These are phyloP conservation scores for Tetrapisispora arboricola DNA, from an alignment of 805 yeast genomes.

Conservation along the genomic window DNA sequence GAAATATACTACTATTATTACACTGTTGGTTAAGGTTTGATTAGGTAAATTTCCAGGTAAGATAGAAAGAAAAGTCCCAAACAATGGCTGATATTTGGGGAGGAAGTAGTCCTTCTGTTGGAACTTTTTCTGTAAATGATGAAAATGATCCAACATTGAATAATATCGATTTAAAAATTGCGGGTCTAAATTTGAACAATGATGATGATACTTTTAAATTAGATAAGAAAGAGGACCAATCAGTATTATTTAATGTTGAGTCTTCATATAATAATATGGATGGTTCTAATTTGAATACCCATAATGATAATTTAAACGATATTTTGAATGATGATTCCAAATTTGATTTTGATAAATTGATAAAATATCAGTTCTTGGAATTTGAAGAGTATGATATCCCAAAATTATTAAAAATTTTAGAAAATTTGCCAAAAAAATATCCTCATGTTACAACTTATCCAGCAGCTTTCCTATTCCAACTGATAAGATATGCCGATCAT, in stretches of 20 bases:
- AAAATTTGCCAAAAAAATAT: slow-evolving; percentile 48
- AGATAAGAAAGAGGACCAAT: slow-evolving; percentile 1
- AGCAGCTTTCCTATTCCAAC: slow-evolving; percentile 60
- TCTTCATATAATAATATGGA: slow-evolving; percentile 5
- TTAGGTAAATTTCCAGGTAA: not conserved
- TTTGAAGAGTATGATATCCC: slow-evolving; percentile 61
- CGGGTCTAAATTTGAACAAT: slow-evolving; percentile 22
- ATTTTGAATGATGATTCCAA: slow-evolving; percentile 2
- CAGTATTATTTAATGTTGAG: slow-evolving; percentile 1
- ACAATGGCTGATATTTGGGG: slow-evolving; percentile 4
- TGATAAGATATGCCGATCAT: slow-evolving; percentile 56
- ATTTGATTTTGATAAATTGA: slow-evolving; percentile 47
- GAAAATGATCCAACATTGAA: slow-evolving; percentile 8
- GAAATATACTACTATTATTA: too few species aligned
- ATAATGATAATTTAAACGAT: not conserved
- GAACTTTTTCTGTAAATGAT: not conserved
- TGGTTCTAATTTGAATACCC: not conserved
- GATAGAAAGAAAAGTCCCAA: not conserved
- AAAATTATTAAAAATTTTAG: slow-evolving; percentile 54
- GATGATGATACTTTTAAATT: slow-evolving; percentile 8
- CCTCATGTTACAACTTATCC: slow-evolving; percentile 42
- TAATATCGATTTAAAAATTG: slow-evolving; percentile 33
- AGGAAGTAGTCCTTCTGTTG: not conserved
- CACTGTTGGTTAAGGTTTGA: not conserved
- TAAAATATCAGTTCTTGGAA: slow-evolving; percentile 50